These are phyloP conservation scores for Flaveria floridana DNA, from an alignment of 140 eudicot genomes.

Conservation along the genomic window DNA sequence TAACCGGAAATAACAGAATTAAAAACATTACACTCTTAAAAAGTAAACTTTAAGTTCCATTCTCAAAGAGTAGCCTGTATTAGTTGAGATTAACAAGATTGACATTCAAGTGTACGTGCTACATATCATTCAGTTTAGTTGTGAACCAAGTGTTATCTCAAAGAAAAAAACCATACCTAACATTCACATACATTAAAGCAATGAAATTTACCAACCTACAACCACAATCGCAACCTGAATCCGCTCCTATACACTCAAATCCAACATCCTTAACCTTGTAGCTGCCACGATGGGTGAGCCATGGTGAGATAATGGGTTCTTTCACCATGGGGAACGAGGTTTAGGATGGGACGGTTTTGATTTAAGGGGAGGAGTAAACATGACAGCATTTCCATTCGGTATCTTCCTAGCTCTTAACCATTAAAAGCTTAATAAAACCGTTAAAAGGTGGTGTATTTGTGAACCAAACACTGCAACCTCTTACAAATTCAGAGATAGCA, in stretches of 20 bases:
- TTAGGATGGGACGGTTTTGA: too few relatives aligned
- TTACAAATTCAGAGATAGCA: too few relatives aligned
- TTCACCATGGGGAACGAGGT: too few relatives aligned
- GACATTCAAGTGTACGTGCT: background rate
- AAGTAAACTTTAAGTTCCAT: background rate
- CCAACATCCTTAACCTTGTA: constrained; percentile 76
- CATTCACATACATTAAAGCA: background rate
- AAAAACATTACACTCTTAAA: constrained; percentile 7
- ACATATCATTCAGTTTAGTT: background rate
- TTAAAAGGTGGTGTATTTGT: too few relatives aligned
- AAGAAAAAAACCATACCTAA: too few relatives aligned
- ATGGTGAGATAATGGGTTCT: too few relatives aligned
- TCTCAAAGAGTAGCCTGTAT: background rate
- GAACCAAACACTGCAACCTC: too few relatives aligned
- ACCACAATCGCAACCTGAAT: constrained; percentile 22
- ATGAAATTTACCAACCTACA: constrained; percentile 3
- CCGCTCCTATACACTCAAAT: constrained; percentile 47
- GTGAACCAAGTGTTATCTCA: background rate
- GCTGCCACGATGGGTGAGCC: constrained; percentile 47
- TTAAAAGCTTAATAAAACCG: too few relatives aligned
- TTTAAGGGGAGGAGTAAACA: too few relatives aligned
- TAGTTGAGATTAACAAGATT: background rate
- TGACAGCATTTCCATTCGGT: too few relatives aligned
- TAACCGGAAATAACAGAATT: background rate
- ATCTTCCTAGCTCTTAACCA: too few relatives aligned